Percentiles rank a stretch among this genome's conserved stretches.
Evolutionary conservation across 345 rosid species (phyloP).

Genomic region (Leavenworthia alabamica): DNA sequence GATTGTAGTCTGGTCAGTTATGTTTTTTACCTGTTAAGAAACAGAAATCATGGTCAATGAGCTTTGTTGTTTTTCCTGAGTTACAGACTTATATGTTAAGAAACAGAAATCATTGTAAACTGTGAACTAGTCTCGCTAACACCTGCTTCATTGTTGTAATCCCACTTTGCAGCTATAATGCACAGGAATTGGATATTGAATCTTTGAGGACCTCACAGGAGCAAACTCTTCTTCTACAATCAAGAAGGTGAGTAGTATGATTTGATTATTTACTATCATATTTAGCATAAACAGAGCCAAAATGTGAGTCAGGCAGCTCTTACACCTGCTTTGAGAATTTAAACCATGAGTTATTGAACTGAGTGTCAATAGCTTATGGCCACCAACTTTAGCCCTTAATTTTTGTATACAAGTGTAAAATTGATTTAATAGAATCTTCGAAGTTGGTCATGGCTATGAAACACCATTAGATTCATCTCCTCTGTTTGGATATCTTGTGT

Average conservation of each 20-base stretch:
- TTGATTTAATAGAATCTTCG: no score
- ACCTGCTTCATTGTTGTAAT: neutral
- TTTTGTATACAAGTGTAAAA: no score
- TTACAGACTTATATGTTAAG: neutral
- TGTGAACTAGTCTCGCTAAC: neutral
- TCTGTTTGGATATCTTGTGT: neutral
- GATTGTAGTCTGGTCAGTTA: neutral
- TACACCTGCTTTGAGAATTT: neutral
- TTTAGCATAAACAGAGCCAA: neutral
- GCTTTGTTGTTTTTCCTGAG: neutral
- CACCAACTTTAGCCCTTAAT: no score
- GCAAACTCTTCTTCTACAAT: constrained; percentile 48
- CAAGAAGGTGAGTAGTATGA: constrained; percentile 43
- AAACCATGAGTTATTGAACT: no score
- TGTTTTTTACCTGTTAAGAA: neutral
- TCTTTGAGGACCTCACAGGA: constrained; percentile 37
- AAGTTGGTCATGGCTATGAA: neutral
- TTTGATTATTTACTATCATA: neutral
- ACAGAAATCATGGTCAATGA: neutral
- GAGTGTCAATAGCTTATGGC: no score
- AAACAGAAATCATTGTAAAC: no score
- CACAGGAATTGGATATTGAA: constrained; percentile 47
- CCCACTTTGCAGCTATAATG: constrained; percentile 37
- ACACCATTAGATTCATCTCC: neutral
- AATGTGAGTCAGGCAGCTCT: neutral